Evolutionary conservation across 345 rosid species (phyloP).

Genomic region (Erucastrum elatum): DNA sequence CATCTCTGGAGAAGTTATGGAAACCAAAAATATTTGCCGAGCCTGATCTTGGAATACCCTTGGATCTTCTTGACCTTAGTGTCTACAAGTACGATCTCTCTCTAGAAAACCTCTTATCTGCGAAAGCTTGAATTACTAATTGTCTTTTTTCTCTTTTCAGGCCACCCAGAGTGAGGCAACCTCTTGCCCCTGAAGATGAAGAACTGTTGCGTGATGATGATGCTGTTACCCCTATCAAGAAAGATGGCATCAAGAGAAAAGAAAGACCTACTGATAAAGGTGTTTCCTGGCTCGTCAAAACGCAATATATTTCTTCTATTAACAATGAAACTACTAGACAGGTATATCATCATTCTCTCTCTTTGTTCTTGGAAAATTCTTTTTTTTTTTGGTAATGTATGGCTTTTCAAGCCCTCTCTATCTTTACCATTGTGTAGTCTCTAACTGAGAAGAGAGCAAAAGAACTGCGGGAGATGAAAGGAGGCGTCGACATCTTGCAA

Average conservation of each 20-base stretch:
- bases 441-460: constrained; percentile 94
- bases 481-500: constrained; percentile 67
- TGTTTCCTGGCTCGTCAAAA: constrained; percentile 94
- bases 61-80: constrained; percentile 94
- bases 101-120: neutral
- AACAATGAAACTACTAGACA: constrained; percentile 79
- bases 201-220: constrained; percentile 87
- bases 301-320: constrained; percentile 91
- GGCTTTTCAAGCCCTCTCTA: constrained; percentile 9
- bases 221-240: constrained; percentile 70
- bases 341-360: constrained; percentile 43
- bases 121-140: neutral
- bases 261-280: constrained; percentile 96
- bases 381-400: neutral
- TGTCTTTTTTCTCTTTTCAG: constrained; percentile 41
- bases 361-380: neutral
- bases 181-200: constrained; percentile 91
- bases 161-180: constrained; percentile 61
- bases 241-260: constrained; percentile 82
- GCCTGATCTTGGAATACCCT: constrained; percentile 98
- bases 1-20: constrained; percentile 84
- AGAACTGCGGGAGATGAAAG: constrained; percentile 81
- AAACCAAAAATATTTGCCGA: constrained; percentile 91
- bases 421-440: constrained; percentile 58
- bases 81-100: constrained; percentile 71